Evolutionary conservation across 768 basidiomycete species (phyloP), one percentile per base, ranked within the genome.

Genomic region (Lentinula sp.): DNA sequence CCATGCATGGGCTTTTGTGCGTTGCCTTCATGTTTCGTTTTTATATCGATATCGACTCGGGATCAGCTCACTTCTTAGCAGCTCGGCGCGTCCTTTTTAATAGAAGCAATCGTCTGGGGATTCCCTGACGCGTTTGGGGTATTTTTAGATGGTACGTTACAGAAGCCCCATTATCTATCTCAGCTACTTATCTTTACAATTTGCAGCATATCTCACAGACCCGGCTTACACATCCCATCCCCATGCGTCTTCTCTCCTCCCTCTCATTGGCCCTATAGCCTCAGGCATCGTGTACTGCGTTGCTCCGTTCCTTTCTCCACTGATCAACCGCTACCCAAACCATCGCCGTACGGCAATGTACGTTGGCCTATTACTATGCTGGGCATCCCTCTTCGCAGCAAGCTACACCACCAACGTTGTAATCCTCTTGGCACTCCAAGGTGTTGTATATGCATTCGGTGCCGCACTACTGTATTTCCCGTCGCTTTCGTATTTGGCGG

Each of bases 41-140:
- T 39, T 6, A 4, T 9, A 52, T 28, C 3, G 2, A 28, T 28
- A 28, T 28, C 28, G 28, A 28, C 3, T 28, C 28, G 1, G 1
- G 28, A 28, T 32, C 16, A 12, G 23, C 2, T 52, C 10, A 54
- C 35, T 9, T 39, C 12, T 16, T 36, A 42, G 2, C 42, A 53
- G 71, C 66, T 70, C 13, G 61, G 55, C 36, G 68, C 66, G 20
- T 67, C 66, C n/a, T 72, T 68, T 36, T 28, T 71, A 3, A 57
- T 69, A 1, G 71, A 70, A 54, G 62, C 64, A 37, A 63, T 73
- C 49, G 66, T 71, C 8, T 73, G 71, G 71, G 67, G 69, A 13
- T 70, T 70, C 55, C 70, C 70, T 20, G 52, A 51, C 36, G 56
- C 72, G 41, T 71, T 60, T 33, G 72, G 72, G 41, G 61, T 68